These are phyloP conservation scores for Fomes fomentarius DNA, from an alignment of 1,284 basidiomycete genomes.

Conservation along the genomic window DNA sequence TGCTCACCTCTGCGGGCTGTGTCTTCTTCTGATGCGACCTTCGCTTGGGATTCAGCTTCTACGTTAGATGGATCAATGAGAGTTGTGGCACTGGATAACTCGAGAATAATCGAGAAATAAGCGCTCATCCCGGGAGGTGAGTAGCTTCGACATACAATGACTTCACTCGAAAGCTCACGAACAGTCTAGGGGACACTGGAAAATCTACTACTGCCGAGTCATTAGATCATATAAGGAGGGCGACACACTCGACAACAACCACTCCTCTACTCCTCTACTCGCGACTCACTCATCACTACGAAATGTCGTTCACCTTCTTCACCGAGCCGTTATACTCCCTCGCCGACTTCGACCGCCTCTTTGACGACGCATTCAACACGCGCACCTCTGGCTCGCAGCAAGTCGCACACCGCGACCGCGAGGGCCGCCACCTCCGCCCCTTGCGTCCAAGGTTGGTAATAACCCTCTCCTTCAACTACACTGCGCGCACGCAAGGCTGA, in stretches of 20 bases:
- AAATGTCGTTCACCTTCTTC: constrained; percentile 30
- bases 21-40: too few relatives aligned
- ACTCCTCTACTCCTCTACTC: background rate
- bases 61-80: too few relatives aligned
- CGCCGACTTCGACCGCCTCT: constrained; percentile 46
- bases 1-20: too few relatives aligned
- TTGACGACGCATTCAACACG: constrained; percentile 44
- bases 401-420: background rate
- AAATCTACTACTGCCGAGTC: too few relatives aligned
- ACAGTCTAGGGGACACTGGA: too few relatives aligned
- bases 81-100: too few relatives aligned
- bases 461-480: too few relatives aligned
- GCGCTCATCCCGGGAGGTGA: background rate
- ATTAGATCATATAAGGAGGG: background rate
- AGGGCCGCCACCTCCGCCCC: constrained; percentile 9
- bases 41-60: too few relatives aligned
- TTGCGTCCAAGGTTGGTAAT: constrained; percentile 31
- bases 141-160: background rate
- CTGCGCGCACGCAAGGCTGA: background rate
- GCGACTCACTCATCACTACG: constrained; percentile 7
- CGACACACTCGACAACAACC: background rate
- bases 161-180: background rate
- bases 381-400: constrained; percentile 10
- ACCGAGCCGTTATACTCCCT: constrained; percentile 50
- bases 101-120: constrained; percentile 1